Evolutionary conservation across 495 filamentous ascomycete genomes (phyloP).

Genomic region (Tuber borchii): DNA sequence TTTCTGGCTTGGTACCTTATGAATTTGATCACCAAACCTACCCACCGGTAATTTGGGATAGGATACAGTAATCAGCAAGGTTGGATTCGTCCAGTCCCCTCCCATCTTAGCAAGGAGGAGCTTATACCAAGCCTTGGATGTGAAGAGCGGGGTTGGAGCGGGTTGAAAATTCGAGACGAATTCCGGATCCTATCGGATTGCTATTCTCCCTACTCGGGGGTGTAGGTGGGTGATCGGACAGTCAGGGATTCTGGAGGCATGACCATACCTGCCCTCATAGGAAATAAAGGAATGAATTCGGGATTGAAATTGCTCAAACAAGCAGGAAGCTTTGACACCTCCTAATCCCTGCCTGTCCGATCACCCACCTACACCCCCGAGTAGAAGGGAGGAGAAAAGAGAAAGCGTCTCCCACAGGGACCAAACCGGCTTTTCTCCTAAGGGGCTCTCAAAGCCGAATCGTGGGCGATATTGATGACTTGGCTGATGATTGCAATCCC

Average conservation of each 20-base stretch:
- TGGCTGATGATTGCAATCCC: not conserved
- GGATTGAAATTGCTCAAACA: no score
- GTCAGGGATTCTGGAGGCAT: no score
- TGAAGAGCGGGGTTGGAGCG: not conserved
- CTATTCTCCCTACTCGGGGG: not conserved
- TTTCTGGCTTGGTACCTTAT: no score
- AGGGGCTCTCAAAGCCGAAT: not conserved
- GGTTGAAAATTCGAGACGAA: not conserved
- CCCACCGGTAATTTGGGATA: not conserved
- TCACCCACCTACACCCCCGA: no score
- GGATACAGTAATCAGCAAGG: not conserved
- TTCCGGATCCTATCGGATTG: not conserved
- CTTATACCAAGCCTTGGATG: not conserved
- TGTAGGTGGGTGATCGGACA: no score
- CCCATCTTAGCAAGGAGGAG: not conserved
- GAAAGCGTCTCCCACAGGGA: not conserved
- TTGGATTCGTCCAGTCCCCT: not conserved
- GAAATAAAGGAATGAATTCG: no score
- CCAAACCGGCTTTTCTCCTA: not conserved
- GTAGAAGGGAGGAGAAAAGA: not conserved
- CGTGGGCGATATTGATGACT: not conserved
- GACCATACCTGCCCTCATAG: no score
- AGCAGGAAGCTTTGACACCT: no score
- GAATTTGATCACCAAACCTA: not conserved
- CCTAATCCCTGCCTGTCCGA: no score